Conservation (phyloP, 768 basidiomycete genomes). For the Phanerochaete carnosa region DNA sequence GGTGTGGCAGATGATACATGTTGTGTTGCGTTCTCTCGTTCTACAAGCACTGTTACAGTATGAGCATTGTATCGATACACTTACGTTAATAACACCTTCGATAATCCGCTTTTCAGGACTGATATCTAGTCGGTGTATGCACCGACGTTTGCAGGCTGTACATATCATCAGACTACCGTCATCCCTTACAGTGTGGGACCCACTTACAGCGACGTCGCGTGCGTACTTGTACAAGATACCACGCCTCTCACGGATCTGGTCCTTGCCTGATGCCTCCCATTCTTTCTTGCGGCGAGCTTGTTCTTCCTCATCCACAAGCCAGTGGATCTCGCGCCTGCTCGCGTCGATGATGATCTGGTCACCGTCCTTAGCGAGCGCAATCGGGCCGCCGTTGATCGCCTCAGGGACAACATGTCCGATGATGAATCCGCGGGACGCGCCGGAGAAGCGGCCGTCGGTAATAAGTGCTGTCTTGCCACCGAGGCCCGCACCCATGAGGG, state of each 20-base stretch:
- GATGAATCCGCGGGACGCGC: slow-evolving; percentile 69
- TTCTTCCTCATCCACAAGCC: slow-evolving; percentile 69
- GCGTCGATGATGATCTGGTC: slow-evolving; percentile 77
- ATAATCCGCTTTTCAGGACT: not conserved
- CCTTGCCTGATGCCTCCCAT: slow-evolving; percentile 70
- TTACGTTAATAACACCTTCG: not conserved
- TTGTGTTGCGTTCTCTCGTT: not conserved
- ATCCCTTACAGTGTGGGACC: slow-evolving; percentile 5
- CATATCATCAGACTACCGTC: slow-evolving; percentile 6
- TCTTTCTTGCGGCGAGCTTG: slow-evolving; percentile 54
- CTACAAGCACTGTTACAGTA: not conserved
- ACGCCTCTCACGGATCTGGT: slow-evolving; percentile 62
- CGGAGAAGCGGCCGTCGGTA: slow-evolving; percentile 89
- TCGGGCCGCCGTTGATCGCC: slow-evolving; percentile 80
- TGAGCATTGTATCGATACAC: slow-evolving; percentile 4
- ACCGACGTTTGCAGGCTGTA: slow-evolving; percentile 75
- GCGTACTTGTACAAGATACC: slow-evolving; percentile 81
- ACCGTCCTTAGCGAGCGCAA: slow-evolving; percentile 82
- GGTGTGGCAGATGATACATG: not conserved
- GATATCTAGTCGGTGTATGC: slow-evolving; percentile 72
- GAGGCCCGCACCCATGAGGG: slow-evolving; percentile 82
- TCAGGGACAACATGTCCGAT: slow-evolving; percentile 61
- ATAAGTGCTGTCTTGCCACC: slow-evolving; percentile 76
- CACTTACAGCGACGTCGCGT: slow-evolving; percentile 78
- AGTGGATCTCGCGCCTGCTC: slow-evolving; percentile 59